Percentiles rank a stretch among this genome's conserved stretches.
Evolutionary conservation across 768 basidiomycete species (phyloP).

Genomic region (Calocybe gangraenosa): DNA sequence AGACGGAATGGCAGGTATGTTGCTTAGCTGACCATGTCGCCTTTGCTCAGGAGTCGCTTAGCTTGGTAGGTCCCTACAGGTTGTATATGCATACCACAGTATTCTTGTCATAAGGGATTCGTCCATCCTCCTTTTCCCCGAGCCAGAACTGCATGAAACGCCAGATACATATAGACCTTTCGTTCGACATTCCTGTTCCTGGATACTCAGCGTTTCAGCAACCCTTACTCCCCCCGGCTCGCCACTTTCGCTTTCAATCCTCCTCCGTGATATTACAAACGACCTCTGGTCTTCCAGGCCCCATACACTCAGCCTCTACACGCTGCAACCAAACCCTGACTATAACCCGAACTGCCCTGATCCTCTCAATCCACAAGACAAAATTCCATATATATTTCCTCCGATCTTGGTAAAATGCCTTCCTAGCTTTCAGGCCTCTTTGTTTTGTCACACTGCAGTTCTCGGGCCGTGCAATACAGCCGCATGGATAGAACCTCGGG

Average conservation of each 20-base stretch:
- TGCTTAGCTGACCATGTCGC: too few relatives aligned
- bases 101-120: conserved; percentile 58
- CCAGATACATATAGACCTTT: conserved; percentile 29
- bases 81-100: conserved; percentile 40
- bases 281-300: conserved; percentile 45
- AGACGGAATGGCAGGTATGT: too few relatives aligned
- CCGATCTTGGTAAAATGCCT: conserved; percentile 35
- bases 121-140: conserved; percentile 52
- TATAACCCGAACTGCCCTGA: background rate
- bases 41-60: too few relatives aligned
- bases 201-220: conserved; percentile 60
- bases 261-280: conserved; percentile 58
- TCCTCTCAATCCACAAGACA: background rate
- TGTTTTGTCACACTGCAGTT: conserved; percentile 50
- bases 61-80: conserved; percentile 50
- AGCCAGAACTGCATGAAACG: conserved; percentile 31
- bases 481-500: conserved; percentile 57
- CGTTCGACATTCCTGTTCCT: conserved; percentile 54
- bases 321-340: conserved; percentile 31
- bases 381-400: conserved; percentile 43
- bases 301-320: conserved; percentile 50
- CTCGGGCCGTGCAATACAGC: conserved; percentile 57
- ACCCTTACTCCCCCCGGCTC: conserved; percentile 15
- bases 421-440: conserved; percentile 41
- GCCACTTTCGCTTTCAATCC: conserved; percentile 34